These are phyloP conservation scores for Pisolithus orientalis DNA, from an alignment of 768 basidiomycete genomes.

Conservation along the genomic window DNA sequence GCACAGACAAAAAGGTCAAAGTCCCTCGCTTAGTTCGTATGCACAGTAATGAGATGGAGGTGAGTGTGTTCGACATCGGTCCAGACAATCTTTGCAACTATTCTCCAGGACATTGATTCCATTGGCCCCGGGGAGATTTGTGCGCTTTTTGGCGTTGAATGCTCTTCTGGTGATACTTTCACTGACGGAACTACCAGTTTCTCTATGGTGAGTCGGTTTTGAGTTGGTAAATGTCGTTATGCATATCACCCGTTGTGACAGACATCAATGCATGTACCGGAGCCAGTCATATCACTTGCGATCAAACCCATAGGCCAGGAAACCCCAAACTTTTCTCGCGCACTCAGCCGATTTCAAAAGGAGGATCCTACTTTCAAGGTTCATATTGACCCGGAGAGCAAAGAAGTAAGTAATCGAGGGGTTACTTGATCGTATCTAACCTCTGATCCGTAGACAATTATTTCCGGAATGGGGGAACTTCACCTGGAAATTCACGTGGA, in stretches of 20 bases:
- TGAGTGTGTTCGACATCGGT: constrained; percentile 16
- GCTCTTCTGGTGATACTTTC: constrained; percentile 96
- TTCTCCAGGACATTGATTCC: constrained; percentile 72
- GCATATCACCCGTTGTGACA: constrained; percentile 23
- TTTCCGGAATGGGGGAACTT: constrained; percentile 99
- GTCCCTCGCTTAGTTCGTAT: constrained; percentile 93
- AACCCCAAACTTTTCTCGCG: constrained; percentile 94
- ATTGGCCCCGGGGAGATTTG: constrained; percentile 99
- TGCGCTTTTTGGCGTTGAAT: constrained; percentile 98
- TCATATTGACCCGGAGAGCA: constrained; percentile 88
- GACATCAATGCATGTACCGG: constrained; percentile 98
- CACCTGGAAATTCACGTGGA: constrained; percentile 99
- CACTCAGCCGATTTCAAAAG: constrained; percentile 95
- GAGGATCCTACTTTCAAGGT: constrained; percentile 99
- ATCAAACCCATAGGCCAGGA: constrained; percentile 90
- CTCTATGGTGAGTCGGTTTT: constrained; percentile 69
- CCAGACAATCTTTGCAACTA: not conserved
- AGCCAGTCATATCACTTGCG: constrained; percentile 94
- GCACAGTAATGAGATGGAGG: constrained; percentile 99
- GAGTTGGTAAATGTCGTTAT: not conserved
- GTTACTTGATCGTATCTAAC: not conserved
- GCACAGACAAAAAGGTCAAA: constrained; percentile 96
- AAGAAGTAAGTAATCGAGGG: constrained; percentile 56
- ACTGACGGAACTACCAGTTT: constrained; percentile 86
- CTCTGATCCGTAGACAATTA: constrained; percentile 67